Percentiles rank a stretch among this genome's conserved stretches.
phyloP scores from a whole-genome alignment of 1,139 yeast genomes.

The Hansenula lynferdii region DNA sequence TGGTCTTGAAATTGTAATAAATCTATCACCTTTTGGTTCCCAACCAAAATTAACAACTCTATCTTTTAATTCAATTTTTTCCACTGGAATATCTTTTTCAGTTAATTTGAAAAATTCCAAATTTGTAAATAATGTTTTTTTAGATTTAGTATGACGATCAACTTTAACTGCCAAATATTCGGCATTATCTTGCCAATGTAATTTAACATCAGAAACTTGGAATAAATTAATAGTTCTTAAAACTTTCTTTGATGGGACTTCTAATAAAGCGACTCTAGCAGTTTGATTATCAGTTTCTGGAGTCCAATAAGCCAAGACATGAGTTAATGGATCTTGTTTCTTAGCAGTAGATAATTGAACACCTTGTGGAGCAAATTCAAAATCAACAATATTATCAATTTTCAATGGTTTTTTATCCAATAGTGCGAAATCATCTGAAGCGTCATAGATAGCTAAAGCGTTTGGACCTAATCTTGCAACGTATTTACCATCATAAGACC shows the following conservation, averaged over 20 bases:
- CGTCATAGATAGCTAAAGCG: slow-evolving; percentile 82
- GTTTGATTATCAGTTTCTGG: slow-evolving; percentile 92
- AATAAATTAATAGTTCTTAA: slow-evolving; percentile 90
- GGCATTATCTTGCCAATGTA: slow-evolving; percentile 94
- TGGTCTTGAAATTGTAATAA: slow-evolving; percentile 66
- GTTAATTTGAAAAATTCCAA: slow-evolving; percentile 85
- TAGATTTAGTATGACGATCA: slow-evolving; percentile 94
- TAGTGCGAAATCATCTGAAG: slow-evolving; percentile 61
- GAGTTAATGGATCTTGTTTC: slow-evolving; percentile 40
- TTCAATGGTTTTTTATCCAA: slow-evolving; percentile 84
- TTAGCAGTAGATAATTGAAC: slow-evolving; percentile 57
- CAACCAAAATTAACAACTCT: slow-evolving; percentile 86
- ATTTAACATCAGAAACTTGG: slow-evolving; percentile 87
- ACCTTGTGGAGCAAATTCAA: slow-evolving; percentile 93
- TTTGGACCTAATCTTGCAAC: slow-evolving; percentile 96
- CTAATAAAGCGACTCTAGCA: slow-evolving; percentile 91
- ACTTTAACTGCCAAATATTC: slow-evolving; percentile 88
- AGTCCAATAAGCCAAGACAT: slow-evolving; percentile 90
- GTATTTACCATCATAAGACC: slow-evolving; percentile 92
- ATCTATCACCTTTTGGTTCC: slow-evolving; percentile 93
- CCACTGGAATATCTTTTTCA: slow-evolving; percentile 93
- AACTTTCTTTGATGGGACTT: slow-evolving; percentile 77
- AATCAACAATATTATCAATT: slow-evolving; percentile 83
- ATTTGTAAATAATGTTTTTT: slow-evolving; percentile 87
- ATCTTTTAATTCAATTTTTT: slow-evolving; percentile 89